Percentiles rank a stretch among this genome's conserved stretches.
These are phyloP conservation scores for Botryotinia narcissicola DNA, from an alignment of 2,329 filamentous ascomycete species.

Conservation along the genomic window DNA sequence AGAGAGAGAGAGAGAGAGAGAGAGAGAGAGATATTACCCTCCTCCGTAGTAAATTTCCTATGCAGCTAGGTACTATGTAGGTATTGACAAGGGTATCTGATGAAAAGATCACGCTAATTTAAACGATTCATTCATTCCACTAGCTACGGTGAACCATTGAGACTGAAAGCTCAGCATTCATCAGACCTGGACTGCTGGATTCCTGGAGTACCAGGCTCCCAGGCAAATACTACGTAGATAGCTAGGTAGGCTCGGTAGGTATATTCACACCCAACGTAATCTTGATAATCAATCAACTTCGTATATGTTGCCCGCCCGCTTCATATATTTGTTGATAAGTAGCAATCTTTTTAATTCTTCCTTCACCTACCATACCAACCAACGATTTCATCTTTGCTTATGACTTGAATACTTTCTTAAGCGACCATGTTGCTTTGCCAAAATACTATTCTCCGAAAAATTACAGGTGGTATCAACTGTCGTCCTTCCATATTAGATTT, in stretches of 20 bases:
- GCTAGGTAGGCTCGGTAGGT: background rate
- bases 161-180: background rate
- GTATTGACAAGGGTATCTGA: background rate
- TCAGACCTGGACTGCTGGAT: too few relatives aligned
- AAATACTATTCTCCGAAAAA: constrained; percentile 33
- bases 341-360: background rate
- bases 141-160: constrained; percentile 8
- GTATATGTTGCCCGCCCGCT: background rate
- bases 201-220: too few relatives aligned
- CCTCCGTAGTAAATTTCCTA: background rate
- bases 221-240: too few relatives aligned
- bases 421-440: constrained; percentile 40
- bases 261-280: background rate
- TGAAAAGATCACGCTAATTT: background rate
- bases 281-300: constrained; percentile 10
- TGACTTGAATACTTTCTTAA: constrained; percentile 26
- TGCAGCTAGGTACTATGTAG: background rate
- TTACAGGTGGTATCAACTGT: constrained; percentile 29
- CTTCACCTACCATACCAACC: background rate
- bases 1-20: background rate
- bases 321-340: background rate
- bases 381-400: constrained; percentile 23
- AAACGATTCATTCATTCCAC: background rate
- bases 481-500: constrained; percentile 29
- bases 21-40: background rate